phyloP scores from a whole-genome alignment of 2,329 filamentous ascomycete species.

The Neospermospora avenae region DNA sequence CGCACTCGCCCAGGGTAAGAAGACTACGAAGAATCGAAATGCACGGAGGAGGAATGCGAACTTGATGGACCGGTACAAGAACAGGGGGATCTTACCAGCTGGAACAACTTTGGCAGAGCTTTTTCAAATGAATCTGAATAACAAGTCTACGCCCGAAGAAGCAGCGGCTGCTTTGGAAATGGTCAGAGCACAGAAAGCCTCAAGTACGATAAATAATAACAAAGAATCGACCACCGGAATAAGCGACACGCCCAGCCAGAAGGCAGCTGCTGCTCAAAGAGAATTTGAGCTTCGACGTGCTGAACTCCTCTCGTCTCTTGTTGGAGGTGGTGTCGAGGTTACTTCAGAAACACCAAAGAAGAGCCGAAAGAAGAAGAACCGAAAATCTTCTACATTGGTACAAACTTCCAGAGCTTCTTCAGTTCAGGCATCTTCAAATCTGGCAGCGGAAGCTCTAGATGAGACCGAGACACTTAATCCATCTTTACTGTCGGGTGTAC shows the following conservation, averaged over 20 bases:
- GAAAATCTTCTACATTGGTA: not conserved
- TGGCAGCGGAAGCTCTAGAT: not conserved
- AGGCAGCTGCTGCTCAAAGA: slow-evolving; percentile 23
- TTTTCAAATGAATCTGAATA: slow-evolving; percentile 34
- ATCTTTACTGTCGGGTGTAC: not conserved
- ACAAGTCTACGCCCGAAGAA: slow-evolving; percentile 24
- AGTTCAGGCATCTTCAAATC: not conserved
- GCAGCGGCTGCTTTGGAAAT: slow-evolving; percentile 23
- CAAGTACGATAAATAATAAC: not conserved
- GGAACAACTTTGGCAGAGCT: slow-evolving; percentile 51
- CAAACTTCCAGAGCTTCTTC: not conserved
- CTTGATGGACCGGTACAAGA: slow-evolving; percentile 49
- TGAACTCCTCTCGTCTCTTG: slow-evolving; percentile 49
- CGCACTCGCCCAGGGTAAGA: slow-evolving; percentile 47
- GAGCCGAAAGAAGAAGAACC: not conserved
- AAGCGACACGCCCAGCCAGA: not conserved
- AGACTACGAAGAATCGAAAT: slow-evolving; percentile 53
- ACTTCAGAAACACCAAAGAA: slow-evolving; percentile 30
- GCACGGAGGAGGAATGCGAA: slow-evolving; percentile 47
- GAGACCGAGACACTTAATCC: not conserved
- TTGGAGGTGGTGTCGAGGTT: slow-evolving; percentile 48
- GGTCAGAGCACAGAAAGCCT: slow-evolving; percentile 17
- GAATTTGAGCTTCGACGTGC: slow-evolving; percentile 50
- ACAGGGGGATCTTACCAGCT: slow-evolving; percentile 47
- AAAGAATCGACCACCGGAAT: not conserved